phyloP scores from a whole-genome alignment of 805 yeast species.

The Sugiyamaella chiloensis region DNA sequence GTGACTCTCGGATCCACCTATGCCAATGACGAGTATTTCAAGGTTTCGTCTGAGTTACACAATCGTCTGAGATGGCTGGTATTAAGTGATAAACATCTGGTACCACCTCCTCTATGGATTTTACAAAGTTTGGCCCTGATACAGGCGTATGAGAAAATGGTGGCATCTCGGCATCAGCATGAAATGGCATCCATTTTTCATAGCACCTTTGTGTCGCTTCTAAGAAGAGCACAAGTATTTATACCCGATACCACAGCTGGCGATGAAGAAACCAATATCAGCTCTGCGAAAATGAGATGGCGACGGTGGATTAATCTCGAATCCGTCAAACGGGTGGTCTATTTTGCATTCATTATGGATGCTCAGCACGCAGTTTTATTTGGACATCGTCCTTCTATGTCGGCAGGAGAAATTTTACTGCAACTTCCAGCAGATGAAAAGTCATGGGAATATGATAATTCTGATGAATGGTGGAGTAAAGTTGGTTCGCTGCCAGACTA shows the following conservation, averaged over 20 bases:
- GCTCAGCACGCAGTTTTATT: constrained; percentile 31
- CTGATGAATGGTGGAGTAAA: constrained; percentile 17
- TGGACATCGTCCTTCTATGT: constrained; percentile 27
- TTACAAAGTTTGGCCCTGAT: constrained; percentile 28
- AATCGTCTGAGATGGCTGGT: constrained; percentile 28
- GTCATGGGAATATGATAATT: constrained; percentile 23
- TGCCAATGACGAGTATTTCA: constrained; percentile 24
- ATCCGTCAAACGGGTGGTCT: constrained; percentile 26
- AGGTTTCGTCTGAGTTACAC: constrained; percentile 26
- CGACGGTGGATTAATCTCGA: constrained; percentile 29
- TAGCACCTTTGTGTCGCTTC: constrained; percentile 28
- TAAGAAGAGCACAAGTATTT: constrained; percentile 21
- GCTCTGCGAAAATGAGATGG: constrained; percentile 20
- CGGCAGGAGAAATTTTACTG: constrained; percentile 28
- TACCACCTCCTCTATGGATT: constrained; percentile 30
- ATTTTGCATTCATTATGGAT: constrained; percentile 30
- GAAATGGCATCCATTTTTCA: constrained; percentile 31
- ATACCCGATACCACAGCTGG: background rate
- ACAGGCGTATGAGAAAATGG: constrained; percentile 32
- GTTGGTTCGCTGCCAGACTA: constrained; percentile 4
- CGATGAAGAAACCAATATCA: constrained; percentile 3
- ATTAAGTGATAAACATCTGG: constrained; percentile 26
- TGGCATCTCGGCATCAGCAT: constrained; percentile 28
- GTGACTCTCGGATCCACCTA: constrained; percentile 28
- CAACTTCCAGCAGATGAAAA: constrained; percentile 29